Base-by-base conservation (phyloP, 257 asterid species). In the Scutellaria galericulata region DNA sequence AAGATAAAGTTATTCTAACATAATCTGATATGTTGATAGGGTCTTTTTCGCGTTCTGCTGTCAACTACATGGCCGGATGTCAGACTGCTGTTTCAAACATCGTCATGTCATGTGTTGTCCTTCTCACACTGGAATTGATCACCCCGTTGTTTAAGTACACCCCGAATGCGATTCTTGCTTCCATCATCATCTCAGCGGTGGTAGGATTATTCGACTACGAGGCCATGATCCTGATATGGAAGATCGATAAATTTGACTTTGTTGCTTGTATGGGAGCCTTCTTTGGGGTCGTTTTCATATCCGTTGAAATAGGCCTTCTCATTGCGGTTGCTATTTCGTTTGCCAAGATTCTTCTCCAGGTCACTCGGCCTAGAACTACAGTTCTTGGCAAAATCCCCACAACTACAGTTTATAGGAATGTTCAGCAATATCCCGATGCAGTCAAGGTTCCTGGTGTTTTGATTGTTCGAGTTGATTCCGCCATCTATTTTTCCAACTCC, bases 201-300 rank as follows among this genome's bases (percentile, higher is more conserved):
- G 54, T 80, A 0, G 87, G 93, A 35, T 45, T 90, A 35, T 68
- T 88, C 73, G 95, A 90, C 79, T 67, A 74, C 5, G 77, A 80
- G 4, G 92, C 96, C 6, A 80, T 85, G 86, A 61, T 75, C 8
- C 87, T 84, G 44, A 78, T 90, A 27, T 88, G 87, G 86, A 90
- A 85, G 88, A 85, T 86, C 9, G 96, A 90, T 46, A 90, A 90
- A 72, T 85, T 90, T 13, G 96, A 90, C 74, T 90, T 90, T 8
- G 73, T 85, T 12, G 96, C 95, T 31, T 88, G 95, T 71, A 86
- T 88, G 89, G 96, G 96, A 14, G 95, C 96, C 55, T 90, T 88
- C 82, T 79, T 90, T 10, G 96, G 96, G 2, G 96, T 90, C 27
- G 84, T 90, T 2, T 90, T 88, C 62, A n/a, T 20, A 10, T 76